Evolutionary conservation across 495 filamentous ascomycete genomes (phyloP).

Genomic region (Cercophora sp.): DNA sequence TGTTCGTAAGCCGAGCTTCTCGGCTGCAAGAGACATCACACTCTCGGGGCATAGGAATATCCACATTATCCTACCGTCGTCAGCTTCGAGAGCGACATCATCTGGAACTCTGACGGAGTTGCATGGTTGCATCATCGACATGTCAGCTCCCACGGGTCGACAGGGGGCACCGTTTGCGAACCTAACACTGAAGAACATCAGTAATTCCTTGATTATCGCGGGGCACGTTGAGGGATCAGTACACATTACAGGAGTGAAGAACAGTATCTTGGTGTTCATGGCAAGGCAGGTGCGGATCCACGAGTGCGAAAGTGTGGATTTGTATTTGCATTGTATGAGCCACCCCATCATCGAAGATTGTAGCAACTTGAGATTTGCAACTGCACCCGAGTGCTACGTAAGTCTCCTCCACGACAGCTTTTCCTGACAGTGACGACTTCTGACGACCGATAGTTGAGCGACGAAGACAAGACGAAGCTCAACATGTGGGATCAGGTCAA

Average conservation of each 20-base stretch:
- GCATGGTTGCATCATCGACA: slow-evolving; percentile 69
- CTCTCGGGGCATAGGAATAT: slow-evolving; percentile 58
- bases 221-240: slow-evolving; percentile 73
- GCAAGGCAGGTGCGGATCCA: slow-evolving; percentile 90
- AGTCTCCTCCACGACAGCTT: slow-evolving; percentile 26
- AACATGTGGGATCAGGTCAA: slow-evolving; percentile 88
- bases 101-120: slow-evolving; percentile 72
- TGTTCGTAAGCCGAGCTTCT: slow-evolving; percentile 57
- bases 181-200: slow-evolving; percentile 67
- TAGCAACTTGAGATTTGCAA: slow-evolving; percentile 69
- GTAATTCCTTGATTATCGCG: slow-evolving; percentile 65
- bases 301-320: slow-evolving; percentile 67
- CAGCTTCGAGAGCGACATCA: slow-evolving; percentile 60
- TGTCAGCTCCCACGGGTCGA: slow-evolving; percentile 51
- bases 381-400: slow-evolving; percentile 65
- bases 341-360: slow-evolving; percentile 95
- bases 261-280: slow-evolving; percentile 70
- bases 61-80: slow-evolving; percentile 71
- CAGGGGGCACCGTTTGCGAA: slow-evolving; percentile 69
- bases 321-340: slow-evolving; percentile 78
- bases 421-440: not conserved
- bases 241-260: slow-evolving; percentile 72
- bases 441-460: slow-evolving; percentile 24
- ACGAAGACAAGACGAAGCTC: slow-evolving; percentile 28
- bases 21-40: slow-evolving; percentile 54